phyloP scores from a whole-genome alignment of 2,329 filamentous ascomycete species.

The Neonectria ditissima region DNA sequence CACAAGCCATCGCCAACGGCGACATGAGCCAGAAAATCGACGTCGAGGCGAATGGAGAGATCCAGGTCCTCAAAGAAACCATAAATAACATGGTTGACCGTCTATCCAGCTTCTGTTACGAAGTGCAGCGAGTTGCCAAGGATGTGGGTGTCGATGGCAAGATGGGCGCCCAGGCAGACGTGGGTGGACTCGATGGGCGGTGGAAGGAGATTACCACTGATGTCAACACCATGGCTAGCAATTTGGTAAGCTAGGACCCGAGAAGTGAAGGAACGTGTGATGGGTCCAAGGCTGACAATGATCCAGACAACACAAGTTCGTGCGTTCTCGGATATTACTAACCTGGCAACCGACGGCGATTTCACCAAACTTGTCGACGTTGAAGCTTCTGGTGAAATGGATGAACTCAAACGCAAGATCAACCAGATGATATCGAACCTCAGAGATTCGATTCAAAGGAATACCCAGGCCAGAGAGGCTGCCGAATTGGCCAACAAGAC shows the following conservation, averaged over 20 bases:
- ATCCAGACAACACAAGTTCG: constrained; percentile 93
- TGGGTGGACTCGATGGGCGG: constrained; percentile 89
- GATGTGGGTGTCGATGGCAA: constrained; percentile 98
- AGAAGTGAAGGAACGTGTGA: neutral
- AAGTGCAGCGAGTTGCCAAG: constrained; percentile 94
- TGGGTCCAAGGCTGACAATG: constrained; percentile 43
- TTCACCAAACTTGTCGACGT: constrained; percentile 98
- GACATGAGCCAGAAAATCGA: constrained; percentile 97
- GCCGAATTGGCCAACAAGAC: constrained; percentile 98
- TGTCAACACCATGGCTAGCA: constrained; percentile 90
- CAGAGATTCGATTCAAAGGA: constrained; percentile 94
- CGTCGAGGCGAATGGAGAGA: constrained; percentile 94
- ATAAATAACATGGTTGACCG: constrained; percentile 99
- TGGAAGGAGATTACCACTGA: constrained; percentile 99
- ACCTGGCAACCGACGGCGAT: constrained; percentile 94
- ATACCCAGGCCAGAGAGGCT: constrained; percentile 93
- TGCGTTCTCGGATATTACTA: constrained; percentile 98
- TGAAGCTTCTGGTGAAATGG: constrained; percentile 98
- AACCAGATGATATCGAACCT: constrained; percentile 99
- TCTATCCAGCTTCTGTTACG: constrained; percentile 94
- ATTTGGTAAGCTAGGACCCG: constrained; percentile 59
- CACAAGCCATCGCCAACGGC: constrained; percentile 93
- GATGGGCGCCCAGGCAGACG: constrained; percentile 97
- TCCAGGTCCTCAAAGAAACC: constrained; percentile 91
- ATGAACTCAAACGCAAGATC: constrained; percentile 98